Evolutionary conservation across 805 yeast species (phyloP).

Genomic region (Myxozyma udenii): DNA sequence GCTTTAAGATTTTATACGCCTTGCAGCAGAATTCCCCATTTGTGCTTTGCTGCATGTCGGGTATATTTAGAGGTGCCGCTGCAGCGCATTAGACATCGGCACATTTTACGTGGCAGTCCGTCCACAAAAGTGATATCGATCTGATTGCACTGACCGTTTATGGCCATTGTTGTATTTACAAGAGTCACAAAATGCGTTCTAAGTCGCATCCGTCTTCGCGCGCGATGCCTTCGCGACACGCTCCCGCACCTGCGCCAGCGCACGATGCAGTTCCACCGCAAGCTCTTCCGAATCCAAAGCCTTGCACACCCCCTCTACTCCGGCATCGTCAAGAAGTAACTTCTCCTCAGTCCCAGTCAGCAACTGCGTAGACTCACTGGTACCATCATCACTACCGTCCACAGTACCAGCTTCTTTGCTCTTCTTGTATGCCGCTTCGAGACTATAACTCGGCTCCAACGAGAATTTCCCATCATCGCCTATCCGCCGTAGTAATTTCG

Average conservation of each 20-base stretch:
- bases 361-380: not conserved
- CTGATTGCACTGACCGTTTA: too few relatives aligned
- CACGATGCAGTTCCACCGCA: conserved; percentile 27
- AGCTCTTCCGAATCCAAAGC: conserved; percentile 27
- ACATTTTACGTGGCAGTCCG: too few relatives aligned
- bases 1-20: too few relatives aligned
- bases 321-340: conserved; percentile 13
- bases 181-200: too few relatives aligned
- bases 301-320: conserved; percentile 5
- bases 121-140: too few relatives aligned
- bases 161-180: too few relatives aligned
- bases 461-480: conserved; percentile 46
- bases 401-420: not conserved
- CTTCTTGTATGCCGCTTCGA: conserved; percentile 9
- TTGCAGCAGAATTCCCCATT: too few relatives aligned
- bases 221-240: conserved; percentile 16
- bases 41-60: too few relatives aligned
- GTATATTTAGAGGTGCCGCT: too few relatives aligned
- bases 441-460: conserved; percentile 32
- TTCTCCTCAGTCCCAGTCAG: conserved; percentile 7
- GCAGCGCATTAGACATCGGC: too few relatives aligned
- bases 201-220: too few relatives aligned
- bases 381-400: not conserved
- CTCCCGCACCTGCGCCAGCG: conserved; percentile 24
- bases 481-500: conserved; percentile 60